Evolutionary conservation across 768 basidiomycete species (phyloP), one percentile per base, ranked within the genome.

Genomic region (Pleurotus tuber-regium): DNA sequence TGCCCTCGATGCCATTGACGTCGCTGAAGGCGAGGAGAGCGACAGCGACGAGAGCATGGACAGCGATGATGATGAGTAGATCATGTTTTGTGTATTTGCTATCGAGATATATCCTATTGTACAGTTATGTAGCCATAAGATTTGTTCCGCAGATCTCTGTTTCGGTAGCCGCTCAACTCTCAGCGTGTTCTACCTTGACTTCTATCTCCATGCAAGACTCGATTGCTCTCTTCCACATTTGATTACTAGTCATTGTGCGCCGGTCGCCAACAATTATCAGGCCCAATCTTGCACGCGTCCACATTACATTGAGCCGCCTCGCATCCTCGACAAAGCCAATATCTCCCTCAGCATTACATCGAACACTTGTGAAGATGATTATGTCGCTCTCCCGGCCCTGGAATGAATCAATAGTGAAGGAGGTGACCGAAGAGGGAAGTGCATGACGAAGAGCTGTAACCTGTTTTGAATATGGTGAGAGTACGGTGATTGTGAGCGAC

Each of bases 11-110:
- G 74, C 84, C 6, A 80, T 98, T 55, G 86, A 89, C 21, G 92
- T 97, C 48, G 92, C 86, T 0, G 91, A 96, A 65, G 94, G 93
- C 2, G 92, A 92, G 65, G 89, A 91, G 14, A 89, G 86, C 54
- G 88, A 89, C 49, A 85, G 84, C 49, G 91, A 91, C 51, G 87
- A 89, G 18, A 84, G 83, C 41, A 83, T 82, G 75, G 85, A 84
- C 39, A 82, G 81, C 50, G 84, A 72, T 21, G 85, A 84, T 30
- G 84, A 82, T 53, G 60, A 59, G 42, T 52, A 53, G 41, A 49
- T 44, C n/a, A n/a, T n/a, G n/a, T n/a, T n/a, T n/a, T n/a, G n/a
- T n/a, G n/a, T n/a, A n/a, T n/a, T n/a, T n/a, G n/a, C n/a, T n/a
- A n/a, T n/a, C n/a, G n/a, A n/a, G n/a, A n/a, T n/a, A n/a, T n/a